A percentile compares a stretch with the other conserved stretches of the same genome.
These are phyloP conservation scores for Afroboletus lepidellus DNA, from an alignment of 1,284 basidiomycete species.

Conservation along the genomic window DNA sequence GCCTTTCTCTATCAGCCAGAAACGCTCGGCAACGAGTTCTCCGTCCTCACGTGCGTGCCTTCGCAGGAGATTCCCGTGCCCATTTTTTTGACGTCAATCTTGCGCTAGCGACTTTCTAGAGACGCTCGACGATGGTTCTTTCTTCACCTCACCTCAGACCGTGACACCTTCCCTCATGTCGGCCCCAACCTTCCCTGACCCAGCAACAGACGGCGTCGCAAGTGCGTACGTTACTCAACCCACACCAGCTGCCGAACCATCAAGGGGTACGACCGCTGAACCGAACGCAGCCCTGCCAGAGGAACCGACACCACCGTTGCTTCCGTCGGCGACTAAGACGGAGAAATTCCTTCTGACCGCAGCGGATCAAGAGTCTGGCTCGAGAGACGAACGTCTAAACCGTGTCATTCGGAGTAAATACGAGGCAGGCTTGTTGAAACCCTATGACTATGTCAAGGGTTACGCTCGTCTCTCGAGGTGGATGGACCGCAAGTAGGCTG, in stretches of 20 bases:
- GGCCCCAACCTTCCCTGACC: conserved; percentile 38
- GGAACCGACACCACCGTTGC: conserved; percentile 40
- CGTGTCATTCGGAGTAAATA: conserved; percentile 96
- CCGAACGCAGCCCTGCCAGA: conserved; percentile 18
- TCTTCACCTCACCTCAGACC: conserved; percentile 57
- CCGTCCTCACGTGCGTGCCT: conserved; percentile 69
- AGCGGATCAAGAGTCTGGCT: conserved; percentile 91
- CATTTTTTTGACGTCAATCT: neutral
- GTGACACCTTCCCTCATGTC: conserved; percentile 51
- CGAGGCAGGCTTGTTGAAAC: conserved; percentile 91
- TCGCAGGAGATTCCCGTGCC: neutral
- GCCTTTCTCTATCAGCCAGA: conserved; percentile 66
- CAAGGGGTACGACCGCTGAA: conserved; percentile 13
- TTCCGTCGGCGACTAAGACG: conserved; percentile 71
- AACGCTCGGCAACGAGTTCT: conserved; percentile 76
- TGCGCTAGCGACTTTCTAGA: conserved; percentile 73
- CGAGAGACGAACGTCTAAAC: conserved; percentile 86
- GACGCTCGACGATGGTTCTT: conserved; percentile 70
- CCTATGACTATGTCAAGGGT: conserved; percentile 96
- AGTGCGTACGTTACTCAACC: conserved; percentile 17
- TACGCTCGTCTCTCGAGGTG: conserved; percentile 87
- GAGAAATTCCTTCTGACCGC: conserved; percentile 93
- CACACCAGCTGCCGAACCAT: conserved; percentile 18
- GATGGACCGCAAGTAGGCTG: conserved; percentile 87
- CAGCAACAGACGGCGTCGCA: conserved; percentile 9